Evolutionary conservation across 2,329 filamentous ascomycete genomes (phyloP).

Genomic region (Grosmannia serpens): DNA sequence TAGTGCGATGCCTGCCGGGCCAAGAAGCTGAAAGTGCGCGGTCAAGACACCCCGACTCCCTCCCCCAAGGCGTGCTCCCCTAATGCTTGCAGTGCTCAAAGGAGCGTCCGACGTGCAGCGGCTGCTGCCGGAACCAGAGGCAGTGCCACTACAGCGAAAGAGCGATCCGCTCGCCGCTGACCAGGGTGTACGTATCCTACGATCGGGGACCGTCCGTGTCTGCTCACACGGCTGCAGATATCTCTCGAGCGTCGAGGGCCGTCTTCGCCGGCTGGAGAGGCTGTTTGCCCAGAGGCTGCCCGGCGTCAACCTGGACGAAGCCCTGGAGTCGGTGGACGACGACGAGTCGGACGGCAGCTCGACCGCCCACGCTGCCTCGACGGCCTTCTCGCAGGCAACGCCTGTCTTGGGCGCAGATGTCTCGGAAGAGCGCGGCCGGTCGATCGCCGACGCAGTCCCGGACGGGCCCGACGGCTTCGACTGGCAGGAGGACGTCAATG

Average conservation of each 20-base stretch:
- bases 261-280: neutral
- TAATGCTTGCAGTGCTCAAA: slow-evolving; percentile 2
- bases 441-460: slow-evolving; percentile 1
- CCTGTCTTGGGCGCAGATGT: neutral
- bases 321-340: neutral
- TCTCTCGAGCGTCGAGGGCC: neutral
- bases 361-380: neutral
- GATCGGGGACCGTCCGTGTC: neutral
- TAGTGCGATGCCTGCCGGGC: slow-evolving; percentile 2
- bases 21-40: slow-evolving; percentile 2
- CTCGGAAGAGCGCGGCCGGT: neutral
- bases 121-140: neutral
- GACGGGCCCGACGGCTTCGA: slow-evolving; percentile 3
- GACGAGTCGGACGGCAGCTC: neutral
- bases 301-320: neutral
- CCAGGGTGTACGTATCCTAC: neutral
- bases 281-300: slow-evolving; percentile 3
- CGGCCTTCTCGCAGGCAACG: neutral
- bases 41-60: neutral
- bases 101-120: slow-evolving; percentile 2
- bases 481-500: slow-evolving; percentile 6
- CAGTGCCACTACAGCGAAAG: slow-evolving; percentile 3
- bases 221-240: neutral
- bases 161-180: slow-evolving; percentile 1
- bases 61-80: neutral